Evolutionary conservation across 495 filamentous ascomycete genomes (phyloP).

Genomic region (Daldinia decipiens): DNA sequence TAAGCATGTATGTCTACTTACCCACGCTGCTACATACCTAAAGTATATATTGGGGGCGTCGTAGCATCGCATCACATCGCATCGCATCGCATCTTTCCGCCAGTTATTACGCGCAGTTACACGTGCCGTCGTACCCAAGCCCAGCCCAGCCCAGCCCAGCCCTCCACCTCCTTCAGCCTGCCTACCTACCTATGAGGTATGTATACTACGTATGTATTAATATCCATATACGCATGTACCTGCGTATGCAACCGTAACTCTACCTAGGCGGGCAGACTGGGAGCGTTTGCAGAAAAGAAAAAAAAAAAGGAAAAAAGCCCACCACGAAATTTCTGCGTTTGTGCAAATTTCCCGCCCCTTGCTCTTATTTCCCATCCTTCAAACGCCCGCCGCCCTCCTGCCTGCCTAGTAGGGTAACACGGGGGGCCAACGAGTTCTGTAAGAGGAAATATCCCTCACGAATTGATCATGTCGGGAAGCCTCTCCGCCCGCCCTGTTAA

Average conservation of each 20-base stretch:
- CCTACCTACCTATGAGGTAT: neutral
- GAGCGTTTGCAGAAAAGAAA: neutral
- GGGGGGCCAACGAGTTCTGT: conserved; percentile 11
- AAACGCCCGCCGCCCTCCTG: conserved; percentile 8
- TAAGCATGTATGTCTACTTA: neutral
- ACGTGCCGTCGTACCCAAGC: conserved; percentile 35
- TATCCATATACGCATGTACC: neutral
- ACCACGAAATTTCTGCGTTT: conserved; percentile 8
- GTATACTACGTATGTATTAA: neutral
- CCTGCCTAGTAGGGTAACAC: conserved; percentile 39
- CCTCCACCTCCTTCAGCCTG: neutral
- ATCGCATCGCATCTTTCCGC: conserved; percentile 21
- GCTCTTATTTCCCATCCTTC: conserved; percentile 33
- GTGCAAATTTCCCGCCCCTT: conserved; percentile 26
- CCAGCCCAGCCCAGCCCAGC: conserved; percentile 5
- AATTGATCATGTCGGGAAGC: conserved; percentile 14
- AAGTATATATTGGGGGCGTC: neutral
- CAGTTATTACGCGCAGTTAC: conserved; percentile 42
- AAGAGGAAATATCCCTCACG: conserved; percentile 27
- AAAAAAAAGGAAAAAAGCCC: neutral
- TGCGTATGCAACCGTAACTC: neutral
- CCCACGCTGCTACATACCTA: neutral
- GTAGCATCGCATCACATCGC: conserved; percentile 2
- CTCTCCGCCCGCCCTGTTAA: neutral
- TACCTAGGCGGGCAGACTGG: neutral